Conservation (phyloP, 1,284 basidiomycete species). For the Microbotryomycetes sp. region DNA sequence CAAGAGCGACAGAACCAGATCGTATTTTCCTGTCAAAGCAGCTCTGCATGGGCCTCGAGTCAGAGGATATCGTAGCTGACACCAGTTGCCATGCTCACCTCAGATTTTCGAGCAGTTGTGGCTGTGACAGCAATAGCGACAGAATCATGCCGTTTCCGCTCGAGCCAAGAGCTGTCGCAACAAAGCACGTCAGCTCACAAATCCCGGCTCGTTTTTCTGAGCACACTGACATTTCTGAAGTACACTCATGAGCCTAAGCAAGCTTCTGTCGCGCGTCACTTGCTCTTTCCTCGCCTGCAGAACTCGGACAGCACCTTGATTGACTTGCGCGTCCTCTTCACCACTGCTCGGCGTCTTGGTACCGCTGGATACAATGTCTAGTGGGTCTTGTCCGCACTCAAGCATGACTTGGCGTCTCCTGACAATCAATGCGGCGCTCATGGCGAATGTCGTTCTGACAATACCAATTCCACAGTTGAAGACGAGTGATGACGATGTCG, state of each 20-base stretch:
- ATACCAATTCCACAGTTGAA: slow-evolving; percentile 98
- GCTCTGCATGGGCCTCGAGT: slow-evolving; percentile 19
- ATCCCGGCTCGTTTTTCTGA: too few species aligned
- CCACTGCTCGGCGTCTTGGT: background rate
- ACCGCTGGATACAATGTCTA: background rate
- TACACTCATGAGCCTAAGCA: slow-evolving; percentile 36
- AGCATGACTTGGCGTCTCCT: slow-evolving; percentile 79
- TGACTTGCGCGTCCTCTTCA: slow-evolving; percentile 1
- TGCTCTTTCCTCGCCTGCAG: slow-evolving; percentile 31
- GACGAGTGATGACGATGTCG: slow-evolving; percentile 73
- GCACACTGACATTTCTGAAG: slow-evolving; percentile 25
- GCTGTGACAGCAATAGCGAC: slow-evolving; percentile 71
- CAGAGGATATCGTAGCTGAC: rapidly evolving
- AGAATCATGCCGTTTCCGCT: slow-evolving; percentile 58
- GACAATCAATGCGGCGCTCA: slow-evolving; percentile 87
- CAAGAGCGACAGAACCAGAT: slow-evolving; percentile 77
- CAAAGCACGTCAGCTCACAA: too few species aligned
- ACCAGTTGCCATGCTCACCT: too few species aligned
- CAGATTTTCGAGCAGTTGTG: slow-evolving; percentile 71
- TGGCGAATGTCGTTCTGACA: slow-evolving; percentile 81
- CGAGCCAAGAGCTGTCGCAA: slow-evolving; percentile 11
- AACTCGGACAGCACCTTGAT: slow-evolving; percentile 24
- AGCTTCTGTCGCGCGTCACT: slow-evolving; percentile 28
- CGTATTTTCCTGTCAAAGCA: slow-evolving; percentile 62
- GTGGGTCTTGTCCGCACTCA: slow-evolving; percentile 55